Evolutionary conservation across 1,284 basidiomycete genomes (phyloP).

Genomic region (Exobasidium cylindrosporum): DNA sequence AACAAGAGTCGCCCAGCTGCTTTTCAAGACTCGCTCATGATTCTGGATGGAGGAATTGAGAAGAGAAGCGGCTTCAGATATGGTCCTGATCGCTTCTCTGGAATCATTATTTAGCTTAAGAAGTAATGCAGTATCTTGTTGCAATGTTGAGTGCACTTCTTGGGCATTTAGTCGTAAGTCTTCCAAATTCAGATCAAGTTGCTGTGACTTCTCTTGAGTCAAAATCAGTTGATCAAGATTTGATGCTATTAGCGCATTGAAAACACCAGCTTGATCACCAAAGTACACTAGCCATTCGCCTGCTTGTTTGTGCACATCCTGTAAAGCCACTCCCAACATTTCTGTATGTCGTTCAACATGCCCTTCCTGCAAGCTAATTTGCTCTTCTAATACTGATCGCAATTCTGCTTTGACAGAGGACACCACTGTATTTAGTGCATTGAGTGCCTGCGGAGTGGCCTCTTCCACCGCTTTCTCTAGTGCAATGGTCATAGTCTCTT

Average conservation of each 20-base stretch:
- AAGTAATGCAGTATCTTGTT: neutral
- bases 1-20: neutral
- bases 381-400: neutral
- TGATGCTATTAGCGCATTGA: neutral
- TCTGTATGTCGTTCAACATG: neutral
- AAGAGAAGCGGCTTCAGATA: neutral
- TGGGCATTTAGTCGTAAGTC: neutral
- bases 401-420: neutral
- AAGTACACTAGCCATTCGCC: neutral
- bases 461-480: neutral
- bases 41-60: neutral
- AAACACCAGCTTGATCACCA: neutral
- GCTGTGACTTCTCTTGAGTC: neutral
- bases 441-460: neutral
- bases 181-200: neutral
- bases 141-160: neutral
- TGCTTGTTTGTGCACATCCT: neutral
- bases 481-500: neutral
- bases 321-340: neutral
- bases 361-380: neutral
- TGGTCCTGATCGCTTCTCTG: neutral
- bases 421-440: neutral
- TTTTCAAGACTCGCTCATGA: neutral
- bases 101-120: neutral
- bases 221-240: neutral